Conservation (phyloP, 352 stramenopile genomes). For the Globisporangium radiosum region DNA sequence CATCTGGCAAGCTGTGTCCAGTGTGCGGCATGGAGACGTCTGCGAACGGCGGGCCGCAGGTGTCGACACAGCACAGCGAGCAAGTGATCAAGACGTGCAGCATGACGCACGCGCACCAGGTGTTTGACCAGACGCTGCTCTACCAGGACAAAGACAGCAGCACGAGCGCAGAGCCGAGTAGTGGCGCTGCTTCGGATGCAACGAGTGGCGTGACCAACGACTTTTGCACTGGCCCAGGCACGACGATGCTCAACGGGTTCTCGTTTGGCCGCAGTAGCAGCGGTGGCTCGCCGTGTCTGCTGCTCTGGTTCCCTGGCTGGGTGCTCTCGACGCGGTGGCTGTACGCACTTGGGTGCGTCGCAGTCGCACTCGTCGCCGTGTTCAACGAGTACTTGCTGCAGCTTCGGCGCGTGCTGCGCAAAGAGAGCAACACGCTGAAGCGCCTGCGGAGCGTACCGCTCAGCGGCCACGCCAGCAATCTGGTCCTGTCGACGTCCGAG, state of each 20-base stretch:
- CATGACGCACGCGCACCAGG: slow-evolving; percentile 57
- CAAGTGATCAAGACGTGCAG: slow-evolving; percentile 67
- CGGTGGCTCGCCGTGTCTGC: slow-evolving; percentile 29
- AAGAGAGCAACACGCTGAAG: slow-evolving; percentile 50
- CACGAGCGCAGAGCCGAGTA: background rate
- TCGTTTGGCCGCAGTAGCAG: slow-evolving; percentile 24
- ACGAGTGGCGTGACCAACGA: background rate
- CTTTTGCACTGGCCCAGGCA: slow-evolving; percentile 58
- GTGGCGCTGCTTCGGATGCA: background rate
- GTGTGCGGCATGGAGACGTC: slow-evolving; percentile 70
- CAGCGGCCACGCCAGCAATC: slow-evolving; percentile 4
- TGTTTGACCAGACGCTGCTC: slow-evolving; percentile 41
- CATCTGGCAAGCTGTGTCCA: slow-evolving; percentile 33
- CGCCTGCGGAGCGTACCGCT: slow-evolving; percentile 10
- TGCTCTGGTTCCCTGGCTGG: slow-evolving; percentile 75
- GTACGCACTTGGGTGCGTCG: slow-evolving; percentile 45
- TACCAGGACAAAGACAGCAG: slow-evolving; percentile 21
- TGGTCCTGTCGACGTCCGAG: slow-evolving; percentile 13
- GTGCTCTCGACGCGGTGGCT: slow-evolving; percentile 45
- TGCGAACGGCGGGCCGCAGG: slow-evolving; percentile 30
- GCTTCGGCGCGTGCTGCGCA: slow-evolving; percentile 52
- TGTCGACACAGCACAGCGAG: slow-evolving; percentile 48
- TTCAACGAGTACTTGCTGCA: slow-evolving; percentile 75
- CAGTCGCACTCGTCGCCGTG: slow-evolving; percentile 47
- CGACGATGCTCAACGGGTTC: slow-evolving; percentile 75